Conservation (phyloP, 768 basidiomycete species). For the Leucocoprinus sp. region DNA sequence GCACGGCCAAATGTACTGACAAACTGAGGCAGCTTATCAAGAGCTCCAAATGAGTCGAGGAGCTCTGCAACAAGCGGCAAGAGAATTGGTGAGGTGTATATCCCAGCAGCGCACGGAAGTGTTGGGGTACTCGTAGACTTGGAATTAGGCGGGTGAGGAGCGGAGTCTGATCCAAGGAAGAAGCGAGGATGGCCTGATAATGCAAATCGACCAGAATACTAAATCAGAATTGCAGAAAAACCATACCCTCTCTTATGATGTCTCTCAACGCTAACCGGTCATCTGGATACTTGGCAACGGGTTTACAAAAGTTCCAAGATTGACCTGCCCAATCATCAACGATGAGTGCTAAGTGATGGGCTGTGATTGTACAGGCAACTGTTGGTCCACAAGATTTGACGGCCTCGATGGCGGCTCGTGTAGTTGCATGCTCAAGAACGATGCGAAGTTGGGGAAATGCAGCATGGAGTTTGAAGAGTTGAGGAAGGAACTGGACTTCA, state of each 20-base stretch:
- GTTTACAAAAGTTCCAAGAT: constrained; percentile 95
- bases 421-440: constrained; percentile 95
- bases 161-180: constrained; percentile 96
- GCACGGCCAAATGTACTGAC: constrained; percentile 68
- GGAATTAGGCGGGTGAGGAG: constrained; percentile 71
- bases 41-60: constrained; percentile 78
- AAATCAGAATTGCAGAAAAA: background rate
- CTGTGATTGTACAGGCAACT: constrained; percentile 94
- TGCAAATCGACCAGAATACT: background rate
- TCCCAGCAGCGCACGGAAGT: constrained; percentile 84
- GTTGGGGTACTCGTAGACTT: constrained; percentile 66
- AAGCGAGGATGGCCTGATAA: constrained; percentile 79
- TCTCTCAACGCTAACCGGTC: constrained; percentile 79
- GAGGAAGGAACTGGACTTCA: constrained; percentile 81
- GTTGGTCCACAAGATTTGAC: constrained; percentile 73
- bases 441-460: constrained; percentile 88
- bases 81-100: constrained; percentile 91
- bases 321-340: constrained; percentile 98
- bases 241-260: constrained; percentile 65
- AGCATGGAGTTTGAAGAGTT: constrained; percentile 72
- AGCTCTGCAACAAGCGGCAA: constrained; percentile 86
- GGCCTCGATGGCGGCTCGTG: constrained; percentile 80
- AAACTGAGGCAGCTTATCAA: constrained; percentile 77
- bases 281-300: constrained; percentile 92
- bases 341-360: constrained; percentile 89